Percentiles rank a stretch among this genome's conserved stretches.
Conservation (phyloP, 2,329 filamentous ascomycete genomes). For the Colletotrichum coccodes region DNA sequence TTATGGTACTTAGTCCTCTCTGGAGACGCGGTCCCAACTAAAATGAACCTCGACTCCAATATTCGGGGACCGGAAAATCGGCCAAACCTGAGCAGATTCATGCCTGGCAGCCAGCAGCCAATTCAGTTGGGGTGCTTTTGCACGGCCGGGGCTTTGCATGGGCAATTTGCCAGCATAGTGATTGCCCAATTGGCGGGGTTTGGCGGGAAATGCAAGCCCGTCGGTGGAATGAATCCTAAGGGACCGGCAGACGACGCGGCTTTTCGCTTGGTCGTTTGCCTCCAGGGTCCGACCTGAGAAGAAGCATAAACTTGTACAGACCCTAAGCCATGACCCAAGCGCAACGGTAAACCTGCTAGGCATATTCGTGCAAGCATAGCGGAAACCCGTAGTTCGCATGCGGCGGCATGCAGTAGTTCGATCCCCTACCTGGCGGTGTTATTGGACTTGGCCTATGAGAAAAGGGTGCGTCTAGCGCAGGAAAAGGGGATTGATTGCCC, state of each 20-base stretch:
- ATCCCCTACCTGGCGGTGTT: background rate
- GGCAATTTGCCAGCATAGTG: constrained; percentile 18
- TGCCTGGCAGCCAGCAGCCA: background rate
- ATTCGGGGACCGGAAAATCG: constrained; percentile 2
- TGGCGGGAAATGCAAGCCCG: background rate
- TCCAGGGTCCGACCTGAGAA: constrained; percentile 6
- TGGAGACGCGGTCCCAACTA: background rate
- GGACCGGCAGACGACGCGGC: background rate
- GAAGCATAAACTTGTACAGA: constrained; percentile 13
- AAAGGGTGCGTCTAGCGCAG: constrained; percentile 14
- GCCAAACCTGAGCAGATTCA: constrained; percentile 20
- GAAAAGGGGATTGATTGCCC: background rate
- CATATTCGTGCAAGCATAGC: background rate
- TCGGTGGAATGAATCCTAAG: background rate
- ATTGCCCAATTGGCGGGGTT: background rate
- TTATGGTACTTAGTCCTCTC: background rate
- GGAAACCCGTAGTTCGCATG: background rate
- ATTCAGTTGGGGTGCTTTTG: background rate
- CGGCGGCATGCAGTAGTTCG: background rate
- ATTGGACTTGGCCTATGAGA: constrained; percentile 4
- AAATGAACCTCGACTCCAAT: background rate
- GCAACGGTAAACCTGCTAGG: background rate
- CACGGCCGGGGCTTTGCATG: background rate
- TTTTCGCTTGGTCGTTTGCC: background rate
- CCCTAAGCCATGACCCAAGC: constrained; percentile 1